Percentiles rank a stretch among this genome's conserved stretches.
Evolutionary conservation across 108 stramenopile species (phyloP).

Genomic region (Stephanodiscus minutulus): DNA sequence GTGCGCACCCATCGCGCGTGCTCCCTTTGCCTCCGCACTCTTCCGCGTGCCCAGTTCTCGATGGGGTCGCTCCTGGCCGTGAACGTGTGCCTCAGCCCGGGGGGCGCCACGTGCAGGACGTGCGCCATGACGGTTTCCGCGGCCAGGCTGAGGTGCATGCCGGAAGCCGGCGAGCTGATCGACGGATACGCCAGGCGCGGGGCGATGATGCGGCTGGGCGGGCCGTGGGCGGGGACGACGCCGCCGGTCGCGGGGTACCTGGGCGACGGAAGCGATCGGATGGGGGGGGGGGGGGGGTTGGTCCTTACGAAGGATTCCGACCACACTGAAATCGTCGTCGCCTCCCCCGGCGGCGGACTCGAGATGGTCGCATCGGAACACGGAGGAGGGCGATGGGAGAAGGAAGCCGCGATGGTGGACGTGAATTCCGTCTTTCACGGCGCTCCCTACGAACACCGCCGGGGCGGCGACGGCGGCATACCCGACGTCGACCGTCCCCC

Average conservation of each 20-base stretch:
- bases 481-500: slow-evolving; percentile 34
- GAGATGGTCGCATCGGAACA: background rate
- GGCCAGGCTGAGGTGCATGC: slow-evolving; percentile 10
- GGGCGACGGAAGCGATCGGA: background rate
- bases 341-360: background rate
- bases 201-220: background rate
- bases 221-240: background rate
- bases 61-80: slow-evolving; percentile 24
- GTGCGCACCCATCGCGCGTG: slow-evolving; percentile 39
- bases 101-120: slow-evolving; percentile 35
- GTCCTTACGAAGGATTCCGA: too few species aligned
- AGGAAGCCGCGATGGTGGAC: background rate
- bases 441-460: background rate
- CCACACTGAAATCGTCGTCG: too few species aligned
- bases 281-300: too few species aligned
- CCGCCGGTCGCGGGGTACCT: background rate
- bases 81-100: background rate
- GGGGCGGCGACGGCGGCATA: background rate
- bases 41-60: slow-evolving; percentile 36
- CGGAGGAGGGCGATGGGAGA: background rate
- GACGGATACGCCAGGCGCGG: slow-evolving; percentile 14
- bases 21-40: slow-evolving; percentile 39
- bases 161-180: slow-evolving; percentile 12
- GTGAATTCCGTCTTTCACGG: background rate
- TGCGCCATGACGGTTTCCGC: slow-evolving; percentile 49